phyloP scores from a whole-genome alignment of 192 early-diverging fungal species.

The Gigaspora rosea region DNA sequence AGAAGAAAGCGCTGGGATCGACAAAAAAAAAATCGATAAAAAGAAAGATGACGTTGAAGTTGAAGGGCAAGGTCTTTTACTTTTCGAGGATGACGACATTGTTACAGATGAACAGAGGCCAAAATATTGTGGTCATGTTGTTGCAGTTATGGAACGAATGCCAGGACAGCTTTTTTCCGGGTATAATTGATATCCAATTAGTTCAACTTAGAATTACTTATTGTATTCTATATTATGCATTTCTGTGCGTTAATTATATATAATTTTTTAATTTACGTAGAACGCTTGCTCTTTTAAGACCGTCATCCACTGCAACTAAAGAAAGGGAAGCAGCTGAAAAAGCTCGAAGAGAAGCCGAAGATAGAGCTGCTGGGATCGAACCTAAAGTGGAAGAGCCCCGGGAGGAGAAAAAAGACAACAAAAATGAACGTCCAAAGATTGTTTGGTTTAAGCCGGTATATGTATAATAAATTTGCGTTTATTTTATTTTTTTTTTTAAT shows the following conservation, averaged over 20 bases:
- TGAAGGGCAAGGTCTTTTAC: constrained; percentile 41
- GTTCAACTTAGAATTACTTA: no score
- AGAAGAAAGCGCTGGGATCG: constrained; percentile 45
- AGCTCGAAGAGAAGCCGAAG: constrained; percentile 39
- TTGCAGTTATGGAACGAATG: constrained; percentile 59
- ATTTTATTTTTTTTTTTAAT: constrained; percentile 3
- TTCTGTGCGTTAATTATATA: background rate
- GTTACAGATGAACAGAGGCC: constrained; percentile 58
- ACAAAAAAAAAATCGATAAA: constrained; percentile 45
- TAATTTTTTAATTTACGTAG: background rate
- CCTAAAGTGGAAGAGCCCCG: constrained; percentile 37
- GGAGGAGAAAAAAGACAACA: constrained; percentile 46
- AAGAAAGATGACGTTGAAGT: constrained; percentile 58
- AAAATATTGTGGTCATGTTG: constrained; percentile 58
- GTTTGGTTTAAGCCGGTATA: constrained; percentile 84
- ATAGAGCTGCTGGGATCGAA: constrained; percentile 40
- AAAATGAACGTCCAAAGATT: constrained; percentile 55
- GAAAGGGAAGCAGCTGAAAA: constrained; percentile 32
- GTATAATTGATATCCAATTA: constrained; percentile 17
- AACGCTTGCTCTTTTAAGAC: constrained; percentile 44
- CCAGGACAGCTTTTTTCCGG: constrained; percentile 62
- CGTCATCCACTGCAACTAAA: constrained; percentile 32
- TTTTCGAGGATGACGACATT: constrained; percentile 51
- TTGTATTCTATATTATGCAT: no score
- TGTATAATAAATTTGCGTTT: no score